phyloP scores from a whole-genome alignment of 1,139 yeast genomes.

The Hansenula lynferdii region DNA sequence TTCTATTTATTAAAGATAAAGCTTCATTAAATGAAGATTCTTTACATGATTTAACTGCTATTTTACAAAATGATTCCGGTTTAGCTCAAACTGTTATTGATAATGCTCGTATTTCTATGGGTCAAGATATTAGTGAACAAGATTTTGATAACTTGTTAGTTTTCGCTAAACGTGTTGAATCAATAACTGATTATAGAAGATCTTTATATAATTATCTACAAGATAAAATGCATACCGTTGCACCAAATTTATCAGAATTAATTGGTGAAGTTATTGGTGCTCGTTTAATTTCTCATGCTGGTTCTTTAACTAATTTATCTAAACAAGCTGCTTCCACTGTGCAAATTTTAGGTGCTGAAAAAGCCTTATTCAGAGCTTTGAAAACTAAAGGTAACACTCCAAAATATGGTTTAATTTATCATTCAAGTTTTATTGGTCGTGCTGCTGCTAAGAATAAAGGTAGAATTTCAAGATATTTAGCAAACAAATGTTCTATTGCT shows the following conservation, averaged over 20 bases:
- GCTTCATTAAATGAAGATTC: slow-evolving; percentile 77
- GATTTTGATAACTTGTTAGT: slow-evolving; percentile 89
- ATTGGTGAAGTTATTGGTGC: slow-evolving; percentile 99
- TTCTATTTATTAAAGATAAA: slow-evolving; percentile 83
- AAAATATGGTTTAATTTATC: slow-evolving; percentile 95
- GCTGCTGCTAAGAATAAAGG: slow-evolving; percentile 98
- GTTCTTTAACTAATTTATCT: slow-evolving; percentile 91
- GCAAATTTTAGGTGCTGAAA: slow-evolving; percentile 98
- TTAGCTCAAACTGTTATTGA: slow-evolving; percentile 89
- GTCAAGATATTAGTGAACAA: slow-evolving; percentile 93
- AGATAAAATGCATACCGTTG: slow-evolving; percentile 96
- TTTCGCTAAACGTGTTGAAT: slow-evolving; percentile 92
- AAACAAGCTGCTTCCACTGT: slow-evolving; percentile 99
- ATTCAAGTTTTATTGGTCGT: slow-evolving; percentile 93
- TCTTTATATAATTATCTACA: slow-evolving; percentile 83
- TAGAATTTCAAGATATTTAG: slow-evolving; percentile 96
- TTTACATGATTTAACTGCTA: slow-evolving; percentile 82
- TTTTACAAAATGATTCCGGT: slow-evolving; percentile 90
- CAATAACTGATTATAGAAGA: slow-evolving; percentile 88
- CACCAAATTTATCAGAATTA: slow-evolving; percentile 94
- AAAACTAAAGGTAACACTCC: slow-evolving; percentile 99
- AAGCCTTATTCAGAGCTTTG: slow-evolving; percentile 96
- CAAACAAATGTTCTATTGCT: slow-evolving; percentile 98
- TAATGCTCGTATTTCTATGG: slow-evolving; percentile 96
- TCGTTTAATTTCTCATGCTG: slow-evolving; percentile 95